Percentiles rank a stretch among this genome's conserved stretches.
Conservation (phyloP, 257 asterid species). For the Leonotis leonurus region DNA sequence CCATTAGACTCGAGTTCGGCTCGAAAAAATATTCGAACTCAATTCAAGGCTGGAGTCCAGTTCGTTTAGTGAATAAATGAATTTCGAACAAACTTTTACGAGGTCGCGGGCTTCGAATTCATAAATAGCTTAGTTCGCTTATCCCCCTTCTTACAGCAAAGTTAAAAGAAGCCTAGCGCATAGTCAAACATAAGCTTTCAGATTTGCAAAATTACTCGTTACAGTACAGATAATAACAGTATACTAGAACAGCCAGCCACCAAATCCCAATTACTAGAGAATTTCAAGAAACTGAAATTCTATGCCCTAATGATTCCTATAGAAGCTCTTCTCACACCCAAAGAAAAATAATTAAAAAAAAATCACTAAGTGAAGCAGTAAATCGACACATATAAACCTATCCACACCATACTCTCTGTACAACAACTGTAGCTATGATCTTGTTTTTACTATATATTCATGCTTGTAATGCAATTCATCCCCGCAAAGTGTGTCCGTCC, state of each 20-base stretch:
- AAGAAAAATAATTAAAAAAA: neutral
- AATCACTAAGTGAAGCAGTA: neutral
- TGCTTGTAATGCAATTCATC: neutral
- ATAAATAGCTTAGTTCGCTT: too few relatives aligned
- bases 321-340: neutral
- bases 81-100: too few relatives aligned
- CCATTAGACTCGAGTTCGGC: too few relatives aligned
- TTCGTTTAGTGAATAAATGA: too few relatives aligned
- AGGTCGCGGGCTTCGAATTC: too few relatives aligned
- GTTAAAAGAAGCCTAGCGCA: neutral
- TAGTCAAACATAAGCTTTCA: neutral
- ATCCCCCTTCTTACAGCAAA: too few relatives aligned
- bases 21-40: too few relatives aligned
- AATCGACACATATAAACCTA: constrained; percentile 15
- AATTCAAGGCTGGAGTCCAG: too few relatives aligned
- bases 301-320: constrained; percentile 12
- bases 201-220: neutral
- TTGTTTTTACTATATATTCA: constrained; percentile 7
- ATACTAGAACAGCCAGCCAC: constrained; percentile 13
- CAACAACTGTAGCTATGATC: constrained; percentile 21
- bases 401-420: constrained; percentile 22
- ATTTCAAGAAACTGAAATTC: constrained; percentile 29
- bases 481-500: neutral
- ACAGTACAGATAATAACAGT: neutral
- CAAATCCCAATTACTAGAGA: constrained; percentile 15